Conservation (phyloP, 192 early-diverging fungal species). For the Backusella psychrophila region DNA sequence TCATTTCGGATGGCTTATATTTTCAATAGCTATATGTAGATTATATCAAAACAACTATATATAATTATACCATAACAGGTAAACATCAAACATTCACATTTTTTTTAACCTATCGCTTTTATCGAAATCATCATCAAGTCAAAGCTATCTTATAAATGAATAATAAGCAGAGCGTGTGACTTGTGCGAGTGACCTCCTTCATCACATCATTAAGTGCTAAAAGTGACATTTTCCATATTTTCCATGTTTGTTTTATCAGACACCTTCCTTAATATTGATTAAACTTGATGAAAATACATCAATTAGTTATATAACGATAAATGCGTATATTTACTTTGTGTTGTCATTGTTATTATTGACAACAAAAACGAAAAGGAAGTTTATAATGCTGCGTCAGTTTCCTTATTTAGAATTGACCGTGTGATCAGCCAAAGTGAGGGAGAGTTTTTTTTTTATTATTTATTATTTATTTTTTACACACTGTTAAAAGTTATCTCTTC, state of each 20-base stretch:
- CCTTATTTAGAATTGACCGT: neutral
- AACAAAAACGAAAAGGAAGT: neutral
- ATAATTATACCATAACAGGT: no score
- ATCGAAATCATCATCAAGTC: neutral
- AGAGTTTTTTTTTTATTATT: neutral
- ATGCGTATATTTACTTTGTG: neutral
- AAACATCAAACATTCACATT: no score
- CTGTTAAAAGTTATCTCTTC: neutral
- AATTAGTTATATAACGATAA: neutral
- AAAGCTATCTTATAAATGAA: neutral
- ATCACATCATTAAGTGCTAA: neutral
- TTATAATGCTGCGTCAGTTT: neutral
- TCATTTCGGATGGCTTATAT: no score
- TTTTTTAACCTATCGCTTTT: neutral
- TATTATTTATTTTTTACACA: neutral
- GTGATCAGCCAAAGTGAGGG: neutral
- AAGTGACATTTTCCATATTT: neutral
- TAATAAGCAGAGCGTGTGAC: neutral
- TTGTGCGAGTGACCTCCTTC: neutral
- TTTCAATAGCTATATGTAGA: no score
- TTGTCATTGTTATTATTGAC: neutral
- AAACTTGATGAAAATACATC: neutral
- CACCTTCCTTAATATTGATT: neutral
- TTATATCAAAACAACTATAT: no score
- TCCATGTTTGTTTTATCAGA: neutral